These are phyloP conservation scores for Blastobotrys terrestris DNA, from an alignment of 805 yeast genomes.

Conservation along the genomic window DNA sequence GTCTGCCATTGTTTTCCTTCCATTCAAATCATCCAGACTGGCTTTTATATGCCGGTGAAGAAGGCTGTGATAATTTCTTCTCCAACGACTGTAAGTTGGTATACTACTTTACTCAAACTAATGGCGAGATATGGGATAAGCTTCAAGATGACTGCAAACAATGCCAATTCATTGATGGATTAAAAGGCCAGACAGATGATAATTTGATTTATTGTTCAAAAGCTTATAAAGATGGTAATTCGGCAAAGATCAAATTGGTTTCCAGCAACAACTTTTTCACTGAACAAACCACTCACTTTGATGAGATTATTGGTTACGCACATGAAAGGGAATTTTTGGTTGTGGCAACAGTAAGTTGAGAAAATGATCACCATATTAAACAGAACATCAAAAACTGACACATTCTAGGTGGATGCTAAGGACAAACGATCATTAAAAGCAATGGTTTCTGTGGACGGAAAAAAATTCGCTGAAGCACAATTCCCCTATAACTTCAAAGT, in stretches of 20 bases:
- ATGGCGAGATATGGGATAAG: conserved; percentile 56
- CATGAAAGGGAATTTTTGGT: conserved; percentile 64
- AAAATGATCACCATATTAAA: neutral
- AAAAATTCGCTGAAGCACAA: conserved; percentile 64
- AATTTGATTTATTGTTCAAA: conserved; percentile 61
- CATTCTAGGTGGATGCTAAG: conserved; percentile 28
- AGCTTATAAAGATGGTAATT: conserved; percentile 6
- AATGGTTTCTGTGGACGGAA: conserved; percentile 73
- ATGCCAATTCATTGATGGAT: conserved; percentile 66
- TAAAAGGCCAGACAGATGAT: conserved; percentile 40
- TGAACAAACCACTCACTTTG: conserved; percentile 38
- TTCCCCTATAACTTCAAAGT: conserved; percentile 65
- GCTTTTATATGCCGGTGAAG: conserved; percentile 65
- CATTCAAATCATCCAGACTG: conserved; percentile 49
- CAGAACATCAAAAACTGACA: neutral
- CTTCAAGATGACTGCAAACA: conserved; percentile 46
- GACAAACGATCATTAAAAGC: conserved; percentile 51
- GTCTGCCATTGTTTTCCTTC: conserved; percentile 47
- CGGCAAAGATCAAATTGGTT: conserved; percentile 25
- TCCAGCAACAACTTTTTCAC: conserved; percentile 52
- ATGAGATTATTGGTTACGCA: conserved; percentile 66
- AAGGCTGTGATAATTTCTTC: conserved; percentile 46
- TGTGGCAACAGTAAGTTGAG: conserved; percentile 46
- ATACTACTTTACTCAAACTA: conserved; percentile 60
- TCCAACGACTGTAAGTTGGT: conserved; percentile 46